Conservation (phyloP, 2,329 filamentous ascomycete species). For the Xylariomycetidae sp. region DNA sequence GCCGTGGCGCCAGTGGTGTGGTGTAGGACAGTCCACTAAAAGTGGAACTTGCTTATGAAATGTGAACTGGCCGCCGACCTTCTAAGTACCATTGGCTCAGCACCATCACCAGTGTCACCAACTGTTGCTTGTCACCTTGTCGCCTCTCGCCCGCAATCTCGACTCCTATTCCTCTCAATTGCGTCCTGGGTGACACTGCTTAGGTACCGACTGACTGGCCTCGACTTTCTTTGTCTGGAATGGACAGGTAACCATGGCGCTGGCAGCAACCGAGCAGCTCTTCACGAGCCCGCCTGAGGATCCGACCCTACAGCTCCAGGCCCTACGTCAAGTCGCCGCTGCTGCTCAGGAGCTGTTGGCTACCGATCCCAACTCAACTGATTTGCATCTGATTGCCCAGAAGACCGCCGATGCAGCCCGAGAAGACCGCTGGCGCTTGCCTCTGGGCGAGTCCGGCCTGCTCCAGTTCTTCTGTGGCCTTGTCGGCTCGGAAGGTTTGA, state of each 20-base stretch:
- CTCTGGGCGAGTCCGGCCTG: conserved; percentile 52
- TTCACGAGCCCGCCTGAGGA: conserved; percentile 14
- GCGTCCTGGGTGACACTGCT: too few relatives aligned
- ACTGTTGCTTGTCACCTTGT: too few relatives aligned
- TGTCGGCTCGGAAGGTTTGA: conserved; percentile 32
- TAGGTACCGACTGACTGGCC: too few relatives aligned
- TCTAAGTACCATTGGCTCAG: too few relatives aligned
- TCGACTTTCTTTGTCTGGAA: too few relatives aligned
- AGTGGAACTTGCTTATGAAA: too few relatives aligned
- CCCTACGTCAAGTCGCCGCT: conserved; percentile 32
- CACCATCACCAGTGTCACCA: too few relatives aligned
- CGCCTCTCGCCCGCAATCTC: too few relatives aligned
- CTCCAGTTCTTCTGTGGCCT: conserved; percentile 49
- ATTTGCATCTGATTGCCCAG: conserved; percentile 42
- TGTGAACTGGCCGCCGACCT: too few relatives aligned
- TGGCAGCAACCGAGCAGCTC: conserved; percentile 15
- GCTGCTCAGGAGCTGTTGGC: conserved; percentile 35
- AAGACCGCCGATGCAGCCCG: conserved; percentile 50
- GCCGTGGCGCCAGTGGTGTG: too few relatives aligned
- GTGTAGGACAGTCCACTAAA: too few relatives aligned
- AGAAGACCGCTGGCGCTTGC: conserved; percentile 49
- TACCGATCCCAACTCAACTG: conserved; percentile 25
- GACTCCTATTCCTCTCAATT: too few relatives aligned
- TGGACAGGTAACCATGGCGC: conserved; percentile 15
- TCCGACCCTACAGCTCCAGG: conserved; percentile 10